phyloP scores from a whole-genome alignment of 257 asterid species.

The Apocynum venetum region DNA sequence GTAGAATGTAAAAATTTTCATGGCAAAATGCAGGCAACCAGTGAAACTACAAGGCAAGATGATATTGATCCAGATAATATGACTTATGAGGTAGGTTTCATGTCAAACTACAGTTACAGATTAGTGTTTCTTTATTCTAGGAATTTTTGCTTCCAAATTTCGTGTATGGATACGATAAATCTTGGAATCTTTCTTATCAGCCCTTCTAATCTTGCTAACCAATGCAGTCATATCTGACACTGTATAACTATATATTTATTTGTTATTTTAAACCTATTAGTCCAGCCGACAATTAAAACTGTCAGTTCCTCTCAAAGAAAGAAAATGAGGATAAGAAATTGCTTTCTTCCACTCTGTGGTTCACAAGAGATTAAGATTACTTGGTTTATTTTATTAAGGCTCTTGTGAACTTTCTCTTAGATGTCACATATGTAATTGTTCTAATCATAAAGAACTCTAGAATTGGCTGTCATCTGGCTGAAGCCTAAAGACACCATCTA shows the following conservation, averaged over 20 bases:
- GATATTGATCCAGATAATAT: conserved; percentile 68
- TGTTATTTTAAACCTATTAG: not conserved
- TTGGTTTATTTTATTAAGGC: not conserved
- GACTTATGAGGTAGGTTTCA: conserved; percentile 77
- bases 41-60: conserved; percentile 45
- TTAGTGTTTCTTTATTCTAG: conserved; percentile 1
- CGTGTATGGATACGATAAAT: not conserved
- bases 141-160: not conserved
- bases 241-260: not conserved
- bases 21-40: conserved; percentile 39
- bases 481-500: not conserved
- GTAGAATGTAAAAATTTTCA: conserved; percentile 6
- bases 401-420: not conserved
- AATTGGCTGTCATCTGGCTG: conserved; percentile 1
- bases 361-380: not conserved
- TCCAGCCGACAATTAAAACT: not conserved
- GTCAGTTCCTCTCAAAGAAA: not conserved
- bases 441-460: not conserved
- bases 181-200: not conserved
- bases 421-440: not conserved
- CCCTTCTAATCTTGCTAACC: not conserved
- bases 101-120: not conserved
- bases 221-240: not conserved
- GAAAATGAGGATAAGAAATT: not conserved
- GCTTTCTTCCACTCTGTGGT: not conserved